These are phyloP conservation scores for Candida dajiaensis DNA, from an alignment of 805 yeast genomes.

Conservation along the genomic window DNA sequence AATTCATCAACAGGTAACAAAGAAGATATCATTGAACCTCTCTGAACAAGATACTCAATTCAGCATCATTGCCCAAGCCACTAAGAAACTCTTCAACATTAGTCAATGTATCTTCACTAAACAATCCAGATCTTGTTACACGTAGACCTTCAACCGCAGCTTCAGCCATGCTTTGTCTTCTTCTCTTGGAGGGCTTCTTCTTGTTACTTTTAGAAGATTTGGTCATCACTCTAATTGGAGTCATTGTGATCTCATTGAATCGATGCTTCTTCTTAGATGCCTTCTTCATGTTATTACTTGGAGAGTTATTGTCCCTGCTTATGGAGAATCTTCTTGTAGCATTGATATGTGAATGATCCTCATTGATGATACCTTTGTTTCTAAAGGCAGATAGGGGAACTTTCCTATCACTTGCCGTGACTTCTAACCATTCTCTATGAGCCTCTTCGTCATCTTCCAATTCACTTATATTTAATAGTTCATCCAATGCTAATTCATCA, in stretches of 20 bases:
- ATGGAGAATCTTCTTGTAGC: constrained; percentile 22
- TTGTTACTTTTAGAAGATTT: constrained; percentile 11
- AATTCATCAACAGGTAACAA: too few species aligned
- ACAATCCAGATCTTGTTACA: constrained; percentile 69
- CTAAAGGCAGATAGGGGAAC: constrained; percentile 90
- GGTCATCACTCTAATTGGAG: constrained; percentile 14
- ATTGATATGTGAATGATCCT: constrained; percentile 23
- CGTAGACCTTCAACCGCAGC: constrained; percentile 74
- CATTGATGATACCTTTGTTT: constrained; percentile 53
- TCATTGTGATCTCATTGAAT: constrained; percentile 12
- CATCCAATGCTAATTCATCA: constrained; percentile 60
- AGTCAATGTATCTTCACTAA: constrained; percentile 66
- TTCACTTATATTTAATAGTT: constrained; percentile 81
- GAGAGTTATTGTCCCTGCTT: constrained; percentile 1
- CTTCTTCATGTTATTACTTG: background rate
- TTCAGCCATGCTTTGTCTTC: constrained; percentile 66
- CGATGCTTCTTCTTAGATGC: constrained; percentile 6
- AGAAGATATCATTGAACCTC: constrained; percentile 16
- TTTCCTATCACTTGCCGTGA: constrained; percentile 37
- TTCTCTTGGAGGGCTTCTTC: constrained; percentile 32
- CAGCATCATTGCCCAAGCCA: constrained; percentile 41
- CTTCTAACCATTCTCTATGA: constrained; percentile 28
- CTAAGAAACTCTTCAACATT: constrained; percentile 68
- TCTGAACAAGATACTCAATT: constrained; percentile 31
- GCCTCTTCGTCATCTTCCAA: constrained; percentile 70